Evolutionary conservation across 345 rosid genomes (phyloP), one percentile per base, ranked within the genome.

Genomic region (Toxicodendron radicans): DNA sequence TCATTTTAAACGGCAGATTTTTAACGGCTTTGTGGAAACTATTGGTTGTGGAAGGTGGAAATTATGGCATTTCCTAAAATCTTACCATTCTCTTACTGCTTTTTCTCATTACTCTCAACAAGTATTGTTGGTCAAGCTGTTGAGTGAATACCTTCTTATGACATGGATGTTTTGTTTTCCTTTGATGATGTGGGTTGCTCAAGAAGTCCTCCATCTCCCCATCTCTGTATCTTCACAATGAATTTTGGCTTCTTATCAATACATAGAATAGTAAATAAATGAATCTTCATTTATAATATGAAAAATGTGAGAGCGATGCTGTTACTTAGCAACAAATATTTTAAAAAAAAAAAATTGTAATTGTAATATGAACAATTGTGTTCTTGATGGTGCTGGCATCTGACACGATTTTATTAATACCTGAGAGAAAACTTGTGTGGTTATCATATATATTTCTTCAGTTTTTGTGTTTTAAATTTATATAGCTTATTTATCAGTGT

Each of bases 191-290:
- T 18, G 66, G n/a, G 41, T 33, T 61, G 6, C 38, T 35, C 4
- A 35, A 35, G 38, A 6, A 35, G 38, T 35, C 38, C 13, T 46
- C 51, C 14, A 10, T 46, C 51, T 46, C 14, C n/a, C 68, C 14
- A 17, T 63, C 21, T 64, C 23, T 48, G 12, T 70, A 20, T 45
- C 23, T 60, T 70, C 4, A 53, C 57, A 43, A 58, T n/a, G 46
- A 74, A 71, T 38, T 21, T 67, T 52, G 10, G 7, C 58, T 32
- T 38, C 72, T 68, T 30, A 13, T 46, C 51, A 21, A 53, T 33
- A 2, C 35, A 63, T 38, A 48, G 4, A 45, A 49, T 27, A 27
- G 59, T 30, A 46, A 73, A 24, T 41, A 35, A 38, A 64, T 21
- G 16, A 64, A 13, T 51, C 59, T 41, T 71, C 57, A 16, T 46